Percentiles rank a stretch among this genome's conserved stretches.
Conservation (phyloP, 192 early-diverging fungal species). For the Coemansia sp. region DNA sequence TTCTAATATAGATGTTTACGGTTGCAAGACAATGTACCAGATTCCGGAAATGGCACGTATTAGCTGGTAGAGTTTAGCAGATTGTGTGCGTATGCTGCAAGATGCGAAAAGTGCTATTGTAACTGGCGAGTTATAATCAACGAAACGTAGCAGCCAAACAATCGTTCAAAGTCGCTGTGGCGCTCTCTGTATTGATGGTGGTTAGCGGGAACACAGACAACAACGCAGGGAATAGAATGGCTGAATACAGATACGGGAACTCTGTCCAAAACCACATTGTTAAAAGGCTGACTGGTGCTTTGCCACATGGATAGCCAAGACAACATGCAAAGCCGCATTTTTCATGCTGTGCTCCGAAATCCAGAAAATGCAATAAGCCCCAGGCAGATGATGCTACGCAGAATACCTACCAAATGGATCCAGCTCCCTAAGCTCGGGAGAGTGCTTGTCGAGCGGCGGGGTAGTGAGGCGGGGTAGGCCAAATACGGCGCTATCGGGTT, state of each 20-base stretch:
- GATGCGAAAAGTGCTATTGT: not conserved
- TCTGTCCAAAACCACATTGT: not conserved
- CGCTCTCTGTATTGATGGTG: not conserved
- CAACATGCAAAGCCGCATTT: not conserved
- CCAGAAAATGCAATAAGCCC: not conserved
- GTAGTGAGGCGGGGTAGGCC: slow-evolving; percentile 31
- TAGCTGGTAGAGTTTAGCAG: slow-evolving; percentile 1
- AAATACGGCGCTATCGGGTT: slow-evolving; percentile 14
- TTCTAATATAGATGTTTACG: slow-evolving; percentile 16
- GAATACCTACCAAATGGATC: slow-evolving; percentile 52
- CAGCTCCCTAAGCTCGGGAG: slow-evolving; percentile 23
- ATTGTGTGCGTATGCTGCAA: not conserved
- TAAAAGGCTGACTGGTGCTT: not conserved
- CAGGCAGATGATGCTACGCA: not conserved
- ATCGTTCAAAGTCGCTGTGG: not conserved
- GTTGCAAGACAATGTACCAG: slow-evolving; percentile 4
- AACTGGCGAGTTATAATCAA: not conserved
- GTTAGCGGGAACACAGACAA: not conserved
- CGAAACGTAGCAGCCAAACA: not conserved
- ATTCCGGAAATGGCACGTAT: not conserved
- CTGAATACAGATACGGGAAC: slow-evolving; percentile 3
- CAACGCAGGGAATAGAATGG: not conserved
- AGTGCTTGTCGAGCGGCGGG: slow-evolving; percentile 23
- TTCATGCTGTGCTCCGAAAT: not conserved
- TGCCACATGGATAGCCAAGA: not conserved